A percentile compares a stretch with the other conserved stretches of the same genome.
phyloP scores from a whole-genome alignment of 139 green algal species.

The Volvox africanus region DNA sequence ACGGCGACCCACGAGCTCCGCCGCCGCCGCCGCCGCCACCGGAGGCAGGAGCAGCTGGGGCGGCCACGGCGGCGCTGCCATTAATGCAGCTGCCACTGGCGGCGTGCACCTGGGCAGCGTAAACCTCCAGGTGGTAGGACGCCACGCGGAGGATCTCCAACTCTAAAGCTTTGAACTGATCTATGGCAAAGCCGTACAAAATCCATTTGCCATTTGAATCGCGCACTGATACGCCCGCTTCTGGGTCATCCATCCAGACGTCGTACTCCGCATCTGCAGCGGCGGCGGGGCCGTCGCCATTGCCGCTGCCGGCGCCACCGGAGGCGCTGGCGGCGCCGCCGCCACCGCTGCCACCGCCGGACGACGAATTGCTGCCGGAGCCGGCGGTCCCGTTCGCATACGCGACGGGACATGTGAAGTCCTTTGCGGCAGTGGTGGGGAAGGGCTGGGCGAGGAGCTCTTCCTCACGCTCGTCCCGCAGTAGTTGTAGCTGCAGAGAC shows the following conservation, averaged over 20 bases:
- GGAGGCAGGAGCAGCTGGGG: too few species aligned
- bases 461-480: conserved; percentile 53
- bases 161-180: conserved; percentile 46
- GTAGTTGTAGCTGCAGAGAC: conserved; percentile 49
- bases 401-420: conserved; percentile 50
- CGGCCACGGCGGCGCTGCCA: too few species aligned
- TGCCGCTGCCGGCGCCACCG: neutral
- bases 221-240: conserved; percentile 45
- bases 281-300: neutral
- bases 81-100: neutral
- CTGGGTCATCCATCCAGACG: conserved; percentile 28
- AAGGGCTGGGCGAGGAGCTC: neutral
- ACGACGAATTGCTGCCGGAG: neutral
- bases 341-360: neutral
- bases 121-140: conserved; percentile 54
- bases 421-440: conserved; percentile 36
- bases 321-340: neutral
- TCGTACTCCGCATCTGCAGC: neutral
- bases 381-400: neutral
- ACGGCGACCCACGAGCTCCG: neutral
- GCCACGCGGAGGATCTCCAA: conserved; percentile 52
- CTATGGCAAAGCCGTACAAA: conserved; percentile 46
- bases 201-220: conserved; percentile 18
- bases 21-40: neutral
- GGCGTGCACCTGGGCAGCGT: conserved; percentile 37